These are phyloP conservation scores for Avena sativa DNA, from an alignment of 176 grass and related monocot genomes.

Conservation along the genomic window DNA sequence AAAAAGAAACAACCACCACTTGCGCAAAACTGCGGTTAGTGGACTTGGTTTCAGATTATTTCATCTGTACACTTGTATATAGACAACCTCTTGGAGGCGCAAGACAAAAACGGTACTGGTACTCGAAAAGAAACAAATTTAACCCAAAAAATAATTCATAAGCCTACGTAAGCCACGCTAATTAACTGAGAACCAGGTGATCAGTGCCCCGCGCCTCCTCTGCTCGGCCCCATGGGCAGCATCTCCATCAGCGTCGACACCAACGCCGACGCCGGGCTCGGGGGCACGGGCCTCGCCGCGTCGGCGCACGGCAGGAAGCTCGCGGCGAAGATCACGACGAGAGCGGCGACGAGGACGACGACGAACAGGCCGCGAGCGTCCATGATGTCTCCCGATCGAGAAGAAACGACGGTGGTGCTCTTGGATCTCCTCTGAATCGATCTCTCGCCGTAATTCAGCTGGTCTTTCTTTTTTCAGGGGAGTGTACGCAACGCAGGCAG, in stretches of 20 bases:
- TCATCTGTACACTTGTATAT: neutral
- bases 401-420: neutral
- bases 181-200: neutral
- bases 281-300: slow-evolving; percentile 48
- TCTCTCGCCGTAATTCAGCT: neutral
- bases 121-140: neutral
- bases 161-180: neutral
- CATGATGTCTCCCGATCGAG: slow-evolving; percentile 29
- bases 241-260: slow-evolving; percentile 56
- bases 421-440: neutral
- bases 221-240: slow-evolving; percentile 50
- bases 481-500: neutral
- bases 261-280: slow-evolving; percentile 46
- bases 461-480: neutral
- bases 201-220: slow-evolving; percentile 55
- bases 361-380: slow-evolving; percentile 7
- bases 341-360: neutral
- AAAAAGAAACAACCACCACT: neutral
- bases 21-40: neutral
- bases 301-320: slow-evolving; percentile 41
- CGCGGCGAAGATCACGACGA: neutral
- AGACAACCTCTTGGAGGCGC: neutral
- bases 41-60: neutral
- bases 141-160: neutral
- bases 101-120: neutral